Evolutionary conservation across 805 yeast species (phyloP), one percentile per base, ranked within the genome.

Genomic region (Cyberlindnera xylosilytica): DNA sequence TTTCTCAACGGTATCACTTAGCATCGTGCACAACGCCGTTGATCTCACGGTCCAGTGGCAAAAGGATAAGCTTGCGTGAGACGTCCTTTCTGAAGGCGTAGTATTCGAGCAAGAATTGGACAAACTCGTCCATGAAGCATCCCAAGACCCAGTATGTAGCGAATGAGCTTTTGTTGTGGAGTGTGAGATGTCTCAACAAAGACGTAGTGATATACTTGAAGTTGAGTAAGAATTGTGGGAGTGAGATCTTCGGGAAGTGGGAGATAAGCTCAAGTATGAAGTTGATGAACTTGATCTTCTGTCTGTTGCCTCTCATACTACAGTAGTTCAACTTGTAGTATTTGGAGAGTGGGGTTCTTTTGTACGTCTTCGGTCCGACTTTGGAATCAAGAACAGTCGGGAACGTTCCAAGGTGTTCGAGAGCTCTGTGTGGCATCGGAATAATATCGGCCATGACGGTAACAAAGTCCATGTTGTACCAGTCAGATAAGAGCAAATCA

Each of bases 101-200:
- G 30, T 37, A 48, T 26, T 54, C 52, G 13, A 50, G 9, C 17
- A 50, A 16, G 31, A 54, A 49, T 18, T 34, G 47, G 9, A 43
- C 26, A 23, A 49, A 53, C 35, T 53, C 59, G 22, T 53, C 54
- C 17, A 53, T 12, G 37, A 48, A 51, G 39, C 52, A 53, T 5
- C 46, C 44, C 11, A 51, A 32, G 13, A 50, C 45, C 57, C 57
- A 54, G 23, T 41, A 54, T 2, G 45, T 44, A n/a, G 51, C 37
- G 36, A 54, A 54, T 6, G 51, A 45, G 8, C 34, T 10, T 7
- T 27, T 20, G 16, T 38, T 40, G 10, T 39, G 28, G 8, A 32
- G 28, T 2, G 53, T 48, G 16, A 54, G 19, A n/a, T 44, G 42
- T 26, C 52, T 36, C 16, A 54, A 34, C 2, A 52, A 32, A 2